phyloP scores from a whole-genome alignment of 371 early-diverging fungal species.

The Rhizopus arrhizus region DNA sequence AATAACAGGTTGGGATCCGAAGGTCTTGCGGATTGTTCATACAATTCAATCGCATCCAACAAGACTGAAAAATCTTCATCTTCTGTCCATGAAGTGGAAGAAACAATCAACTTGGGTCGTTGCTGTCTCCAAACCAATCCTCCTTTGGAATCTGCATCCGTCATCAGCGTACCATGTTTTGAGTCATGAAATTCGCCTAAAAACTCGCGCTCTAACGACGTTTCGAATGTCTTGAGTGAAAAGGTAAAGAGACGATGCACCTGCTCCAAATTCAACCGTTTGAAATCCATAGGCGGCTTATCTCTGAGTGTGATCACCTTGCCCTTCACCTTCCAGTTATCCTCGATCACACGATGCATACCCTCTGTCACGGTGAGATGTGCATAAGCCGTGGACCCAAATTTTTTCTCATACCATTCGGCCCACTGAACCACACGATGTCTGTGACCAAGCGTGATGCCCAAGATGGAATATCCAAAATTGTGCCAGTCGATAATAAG shows the following conservation, averaged over 20 bases:
- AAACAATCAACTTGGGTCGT: conserved; percentile 78
- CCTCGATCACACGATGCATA: conserved; percentile 73
- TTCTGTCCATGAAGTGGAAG: conserved; percentile 94
- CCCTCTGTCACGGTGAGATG: conserved; percentile 89
- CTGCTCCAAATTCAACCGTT: conserved; percentile 55
- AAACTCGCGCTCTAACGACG: conserved; percentile 9
- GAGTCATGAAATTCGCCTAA: conserved; percentile 17
- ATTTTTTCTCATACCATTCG: conserved; percentile 72
- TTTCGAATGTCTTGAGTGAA: conserved; percentile 12
- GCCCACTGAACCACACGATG: conserved; percentile 64
- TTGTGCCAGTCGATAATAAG: conserved; percentile 98
- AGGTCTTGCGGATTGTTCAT: conserved; percentile 41
- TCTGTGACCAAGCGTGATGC: conserved; percentile 64
- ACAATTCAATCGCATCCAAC: conserved; percentile 69
- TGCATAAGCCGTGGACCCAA: conserved; percentile 74
- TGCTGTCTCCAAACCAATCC: conserved; percentile 39
- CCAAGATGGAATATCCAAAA: conserved; percentile 89
- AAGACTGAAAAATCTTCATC: conserved; percentile 93
- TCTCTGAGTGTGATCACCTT: conserved; percentile 72
- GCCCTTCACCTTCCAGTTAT: conserved; percentile 66
- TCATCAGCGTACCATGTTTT: conserved; percentile 46
- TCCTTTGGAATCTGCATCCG: conserved; percentile 32
- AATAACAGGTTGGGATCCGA: conserved; percentile 68
- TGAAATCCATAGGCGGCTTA: conserved; percentile 71
- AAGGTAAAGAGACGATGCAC: conserved; percentile 46